Percentiles rank a stretch among this genome's conserved stretches.
Conservation (phyloP, 306 rosid species). For the Leucaena leucocephala region DNA sequence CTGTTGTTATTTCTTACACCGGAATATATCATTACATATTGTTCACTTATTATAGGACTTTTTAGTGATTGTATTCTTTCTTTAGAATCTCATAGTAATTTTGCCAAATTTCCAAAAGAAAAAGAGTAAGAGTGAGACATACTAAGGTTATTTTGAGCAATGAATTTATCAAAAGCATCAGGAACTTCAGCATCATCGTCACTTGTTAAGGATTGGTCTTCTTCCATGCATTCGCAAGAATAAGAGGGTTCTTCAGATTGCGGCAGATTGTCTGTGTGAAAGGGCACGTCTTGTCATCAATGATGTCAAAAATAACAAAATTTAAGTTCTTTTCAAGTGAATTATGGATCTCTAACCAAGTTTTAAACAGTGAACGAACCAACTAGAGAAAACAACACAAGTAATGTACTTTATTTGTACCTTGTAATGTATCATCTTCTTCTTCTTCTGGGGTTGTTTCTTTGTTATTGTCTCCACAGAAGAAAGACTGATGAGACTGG, state of each 20-base stretch:
- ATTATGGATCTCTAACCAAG: conserved; percentile 9
- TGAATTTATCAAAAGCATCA: conserved; percentile 47
- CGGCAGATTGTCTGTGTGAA: conserved; percentile 34
- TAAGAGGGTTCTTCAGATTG: conserved; percentile 34
- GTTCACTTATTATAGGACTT: no score
- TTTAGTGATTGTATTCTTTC: no score
- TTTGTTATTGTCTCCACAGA: conserved; percentile 19
- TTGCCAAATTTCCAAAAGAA: no score
- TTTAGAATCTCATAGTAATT: no score
- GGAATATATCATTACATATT: no score
- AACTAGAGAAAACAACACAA: background rate
- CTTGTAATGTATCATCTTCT: conserved; percentile 35
- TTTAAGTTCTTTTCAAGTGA: conserved; percentile 6
- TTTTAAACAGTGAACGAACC: conserved; percentile 3
- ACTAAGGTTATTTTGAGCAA: conserved; percentile 48
- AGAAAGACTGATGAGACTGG: conserved; percentile 33
- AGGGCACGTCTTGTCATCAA: conserved; percentile 9
- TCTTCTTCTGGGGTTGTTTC: conserved; percentile 41
- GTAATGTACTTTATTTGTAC: conserved; percentile 47
- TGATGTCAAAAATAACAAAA: conserved; percentile 22
- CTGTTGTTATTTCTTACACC: no score
- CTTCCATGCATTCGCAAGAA: conserved; percentile 36
- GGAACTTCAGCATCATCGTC: conserved; percentile 48
- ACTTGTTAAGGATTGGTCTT: conserved; percentile 43
- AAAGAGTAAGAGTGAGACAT: conserved; percentile 33